Conservation (phyloP, 2,329 filamentous ascomycete species). For the Atkinsonella texensis region DNA sequence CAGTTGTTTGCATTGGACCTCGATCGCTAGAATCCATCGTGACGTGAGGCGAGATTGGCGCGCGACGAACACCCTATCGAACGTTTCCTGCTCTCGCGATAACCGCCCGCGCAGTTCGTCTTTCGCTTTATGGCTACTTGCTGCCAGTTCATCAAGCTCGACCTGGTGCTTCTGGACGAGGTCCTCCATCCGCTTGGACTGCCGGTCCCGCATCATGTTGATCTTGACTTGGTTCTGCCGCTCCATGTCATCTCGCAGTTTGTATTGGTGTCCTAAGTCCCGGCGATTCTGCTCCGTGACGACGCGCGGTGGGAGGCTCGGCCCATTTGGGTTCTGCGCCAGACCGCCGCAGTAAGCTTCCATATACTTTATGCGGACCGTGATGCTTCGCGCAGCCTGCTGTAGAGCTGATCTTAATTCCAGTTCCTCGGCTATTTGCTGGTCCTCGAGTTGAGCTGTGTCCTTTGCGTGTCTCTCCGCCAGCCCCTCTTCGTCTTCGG, state of each 20-base stretch:
- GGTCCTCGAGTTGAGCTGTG: slow-evolving; percentile 44
- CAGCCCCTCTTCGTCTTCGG: slow-evolving; percentile 37
- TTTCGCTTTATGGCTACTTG: slow-evolving; percentile 34
- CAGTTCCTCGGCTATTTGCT: slow-evolving; percentile 50
- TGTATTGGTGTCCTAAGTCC: slow-evolving; percentile 50
- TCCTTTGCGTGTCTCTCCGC: slow-evolving; percentile 42
- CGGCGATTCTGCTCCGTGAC: slow-evolving; percentile 49
- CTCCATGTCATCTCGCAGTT: slow-evolving; percentile 45
- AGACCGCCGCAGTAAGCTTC: slow-evolving; percentile 50
- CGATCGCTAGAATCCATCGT: slow-evolving; percentile 40
- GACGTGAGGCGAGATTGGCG: slow-evolving; percentile 32
- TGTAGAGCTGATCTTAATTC: slow-evolving; percentile 43
- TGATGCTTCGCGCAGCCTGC: slow-evolving; percentile 43
- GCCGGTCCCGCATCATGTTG: slow-evolving; percentile 53
- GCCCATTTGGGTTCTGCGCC: slow-evolving; percentile 24
- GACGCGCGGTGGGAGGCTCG: slow-evolving; percentile 32
- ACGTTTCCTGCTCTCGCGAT: slow-evolving; percentile 35
- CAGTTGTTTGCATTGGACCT: slow-evolving; percentile 41
- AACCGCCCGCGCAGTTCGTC: slow-evolving; percentile 35
- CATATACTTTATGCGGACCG: slow-evolving; percentile 51
- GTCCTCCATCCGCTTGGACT: slow-evolving; percentile 49
- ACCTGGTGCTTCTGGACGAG: slow-evolving; percentile 40
- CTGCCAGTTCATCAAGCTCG: slow-evolving; percentile 35
- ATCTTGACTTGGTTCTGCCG: slow-evolving; percentile 48
- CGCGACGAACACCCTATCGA: slow-evolving; percentile 31